Evolutionary conservation across 306 rosid genomes (phyloP), one percentile per base, ranked within the genome.

Genomic region (Vicia villosa): DNA sequence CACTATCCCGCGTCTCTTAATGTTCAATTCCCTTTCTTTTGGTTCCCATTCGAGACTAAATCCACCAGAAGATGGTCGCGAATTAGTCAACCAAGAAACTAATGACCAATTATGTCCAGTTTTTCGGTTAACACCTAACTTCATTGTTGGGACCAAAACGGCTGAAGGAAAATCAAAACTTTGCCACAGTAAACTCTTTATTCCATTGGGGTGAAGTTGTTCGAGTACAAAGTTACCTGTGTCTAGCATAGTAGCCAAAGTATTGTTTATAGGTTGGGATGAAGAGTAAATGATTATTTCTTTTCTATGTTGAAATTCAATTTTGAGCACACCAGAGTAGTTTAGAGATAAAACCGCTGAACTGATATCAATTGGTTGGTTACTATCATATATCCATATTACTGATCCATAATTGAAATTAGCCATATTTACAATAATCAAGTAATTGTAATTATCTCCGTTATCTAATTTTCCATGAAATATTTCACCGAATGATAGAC

Each of bases 161-260:
- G 24, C 28, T 0, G 34, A 4, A 12, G 85, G 73, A 47, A 5
- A 8, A 56, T 80, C 83, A 47, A 74, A 80, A 49, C 81, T 75
- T 3, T 70, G 57, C 81, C 77, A 75, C 37, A 80, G 41, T 7
- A 45, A 5, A 9, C 3, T 34, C 19, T 8, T 72, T 8, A 4
- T 20, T 1, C 73, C 79, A 15, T 72, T 17, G 12, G 37, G 64
- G 45, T 72, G 52, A 55, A 72, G 10, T 72, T 76, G 79, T 30
- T 45, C 64, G 2, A 81, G 52, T 37, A 67, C 69, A 46, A 81
- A 30, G 34, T 30, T 30, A 30, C 34, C 34, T 30, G 34, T 30
- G 34, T 30, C 34, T 4, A 30, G 6, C 72, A 40, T 81, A 0
- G 69, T 66, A 9, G 72, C 77, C 9, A 60, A 3, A 5, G 43